A percentile compares a stretch with the other conserved stretches of the same genome.
Conservation (phyloP, 306 rosid species). For the Pterocarpus santalinus region DNA sequence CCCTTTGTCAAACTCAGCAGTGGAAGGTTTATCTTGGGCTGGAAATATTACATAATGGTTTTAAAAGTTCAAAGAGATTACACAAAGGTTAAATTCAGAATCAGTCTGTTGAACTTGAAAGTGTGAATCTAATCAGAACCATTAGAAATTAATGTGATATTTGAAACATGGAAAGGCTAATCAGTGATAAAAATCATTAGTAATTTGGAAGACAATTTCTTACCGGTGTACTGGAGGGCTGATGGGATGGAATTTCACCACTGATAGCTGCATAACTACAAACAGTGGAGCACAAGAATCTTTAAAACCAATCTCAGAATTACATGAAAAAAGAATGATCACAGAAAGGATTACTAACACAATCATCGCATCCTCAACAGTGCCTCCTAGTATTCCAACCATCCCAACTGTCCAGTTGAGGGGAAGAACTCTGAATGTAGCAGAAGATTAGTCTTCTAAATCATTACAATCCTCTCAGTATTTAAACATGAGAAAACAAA, state of each 20-base stretch:
- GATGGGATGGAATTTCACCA: slow-evolving; percentile 59
- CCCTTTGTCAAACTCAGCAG: slow-evolving; percentile 65
- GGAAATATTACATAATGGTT: slow-evolving; percentile 34
- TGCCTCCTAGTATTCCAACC: slow-evolving; percentile 93
- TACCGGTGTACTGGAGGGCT: slow-evolving; percentile 50
- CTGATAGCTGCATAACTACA: slow-evolving; percentile 84
- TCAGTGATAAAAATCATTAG: slow-evolving; percentile 18
- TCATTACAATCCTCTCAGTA: slow-evolving; percentile 30
- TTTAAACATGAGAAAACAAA: slow-evolving; percentile 34
- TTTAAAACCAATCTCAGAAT: slow-evolving; percentile 33
- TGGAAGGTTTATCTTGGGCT: slow-evolving; percentile 78
- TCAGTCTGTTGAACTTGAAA: not conserved
- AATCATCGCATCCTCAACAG: slow-evolving; percentile 80
- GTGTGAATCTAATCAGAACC: slow-evolving; percentile 4
- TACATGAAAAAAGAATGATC: slow-evolving; percentile 30
- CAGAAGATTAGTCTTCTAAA: slow-evolving; percentile 32
- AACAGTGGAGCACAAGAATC: slow-evolving; percentile 34
- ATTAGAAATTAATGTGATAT: slow-evolving; percentile 4
- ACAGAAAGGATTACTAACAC: slow-evolving; percentile 62
- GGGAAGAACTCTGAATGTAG: slow-evolving; percentile 81
- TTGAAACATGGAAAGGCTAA: slow-evolving; percentile 2
- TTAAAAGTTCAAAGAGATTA: slow-evolving; percentile 28
- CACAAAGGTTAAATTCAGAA: slow-evolving; percentile 16
- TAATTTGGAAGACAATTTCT: slow-evolving; percentile 40
- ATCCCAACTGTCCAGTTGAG: slow-evolving; percentile 95